Evolutionary conservation across 164 flowering plant species (phyloP).

Genomic region (Piper betle): DNA sequence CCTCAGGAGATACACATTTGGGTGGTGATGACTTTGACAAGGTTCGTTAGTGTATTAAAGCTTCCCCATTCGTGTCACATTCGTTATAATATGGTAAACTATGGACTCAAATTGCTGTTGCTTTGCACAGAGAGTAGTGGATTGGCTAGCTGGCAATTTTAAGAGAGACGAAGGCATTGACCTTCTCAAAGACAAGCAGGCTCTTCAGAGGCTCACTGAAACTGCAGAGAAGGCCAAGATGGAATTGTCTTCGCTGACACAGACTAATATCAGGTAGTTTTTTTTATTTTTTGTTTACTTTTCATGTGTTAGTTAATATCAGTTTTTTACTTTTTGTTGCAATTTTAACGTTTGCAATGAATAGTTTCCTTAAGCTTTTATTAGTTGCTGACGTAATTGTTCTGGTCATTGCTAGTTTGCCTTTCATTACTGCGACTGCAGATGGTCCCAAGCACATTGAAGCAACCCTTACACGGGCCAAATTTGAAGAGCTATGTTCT

Average conservation of each 20-base stretch:
- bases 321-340: no score
- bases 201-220: constrained; percentile 42
- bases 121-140: constrained; percentile 38
- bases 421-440: constrained; percentile 74
- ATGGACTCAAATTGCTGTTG: neutral
- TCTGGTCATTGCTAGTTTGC: constrained; percentile 33
- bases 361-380: neutral
- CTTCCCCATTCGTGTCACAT: neutral
- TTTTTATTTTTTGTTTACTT: neutral
- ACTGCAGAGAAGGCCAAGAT: constrained; percentile 49
- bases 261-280: constrained; percentile 29
- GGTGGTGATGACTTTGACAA: constrained; percentile 92
- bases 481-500: constrained; percentile 79
- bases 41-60: constrained; percentile 20
- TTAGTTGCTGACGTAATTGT: neutral
- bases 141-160: constrained; percentile 63
- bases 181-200: constrained; percentile 61
- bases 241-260: constrained; percentile 47
- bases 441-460: constrained; percentile 86
- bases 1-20: constrained; percentile 78
- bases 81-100: neutral
- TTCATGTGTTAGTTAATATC: neutral
- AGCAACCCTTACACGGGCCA: constrained; percentile 69
- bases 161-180: constrained; percentile 77
- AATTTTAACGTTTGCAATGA: neutral